phyloP scores from a whole-genome alignment of 2,329 filamentous ascomycete species.

The Alternaria rosae region DNA sequence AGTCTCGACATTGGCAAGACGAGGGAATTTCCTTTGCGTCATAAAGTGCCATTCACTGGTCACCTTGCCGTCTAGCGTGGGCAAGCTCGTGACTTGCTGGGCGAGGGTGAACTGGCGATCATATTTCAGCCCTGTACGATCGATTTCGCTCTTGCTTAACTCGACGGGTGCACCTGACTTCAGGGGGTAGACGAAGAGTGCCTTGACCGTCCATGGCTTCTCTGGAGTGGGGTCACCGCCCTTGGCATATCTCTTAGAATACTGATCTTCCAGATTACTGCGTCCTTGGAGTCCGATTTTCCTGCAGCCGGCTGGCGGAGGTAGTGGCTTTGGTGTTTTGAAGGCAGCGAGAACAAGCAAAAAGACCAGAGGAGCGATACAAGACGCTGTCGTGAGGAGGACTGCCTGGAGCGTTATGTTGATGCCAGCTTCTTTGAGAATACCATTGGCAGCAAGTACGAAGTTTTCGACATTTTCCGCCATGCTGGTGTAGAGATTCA shows the following conservation, averaged over 20 bases:
- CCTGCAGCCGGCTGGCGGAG: slow-evolving; percentile 57
- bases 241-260: slow-evolving; percentile 57
- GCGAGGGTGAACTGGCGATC: slow-evolving; percentile 87
- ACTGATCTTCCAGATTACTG: slow-evolving; percentile 66
- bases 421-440: slow-evolving; percentile 20
- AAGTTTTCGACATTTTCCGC: slow-evolving; percentile 28
- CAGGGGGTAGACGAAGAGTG: slow-evolving; percentile 80
- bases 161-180: slow-evolving; percentile 84
- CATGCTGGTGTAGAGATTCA: slow-evolving; percentile 15
- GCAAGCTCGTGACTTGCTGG: slow-evolving; percentile 59
- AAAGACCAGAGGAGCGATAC: slow-evolving; percentile 29
- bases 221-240: slow-evolving; percentile 34
- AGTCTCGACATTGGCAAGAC: slow-evolving; percentile 72
- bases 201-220: slow-evolving; percentile 62
- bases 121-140: slow-evolving; percentile 74
- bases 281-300: slow-evolving; percentile 58
- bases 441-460: slow-evolving; percentile 15
- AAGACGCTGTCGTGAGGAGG: slow-evolving; percentile 18
- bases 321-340: slow-evolving; percentile 28
- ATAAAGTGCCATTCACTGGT: slow-evolving; percentile 70
- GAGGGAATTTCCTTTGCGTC: slow-evolving; percentile 73
- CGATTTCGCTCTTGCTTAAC: slow-evolving; percentile 68
- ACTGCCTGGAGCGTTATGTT: slow-evolving; percentile 25
- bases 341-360: slow-evolving; percentile 34
- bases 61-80: slow-evolving; percentile 54